phyloP scores from a whole-genome alignment of 257 asterid species.

The Forsythia suspensa region DNA sequence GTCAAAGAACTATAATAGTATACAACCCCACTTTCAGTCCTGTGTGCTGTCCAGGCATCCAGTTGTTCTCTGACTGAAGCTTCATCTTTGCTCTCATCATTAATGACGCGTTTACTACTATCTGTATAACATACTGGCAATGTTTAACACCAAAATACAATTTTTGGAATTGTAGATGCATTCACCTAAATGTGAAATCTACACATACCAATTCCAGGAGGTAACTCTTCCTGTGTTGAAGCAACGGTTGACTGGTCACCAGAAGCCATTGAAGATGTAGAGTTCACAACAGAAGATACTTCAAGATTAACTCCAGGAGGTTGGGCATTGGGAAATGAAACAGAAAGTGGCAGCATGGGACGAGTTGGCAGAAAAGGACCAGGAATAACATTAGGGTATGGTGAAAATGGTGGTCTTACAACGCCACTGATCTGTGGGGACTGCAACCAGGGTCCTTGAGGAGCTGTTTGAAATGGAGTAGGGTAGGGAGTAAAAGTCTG shows the following conservation, averaged over 20 bases:
- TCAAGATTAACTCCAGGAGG: slow-evolving; percentile 79
- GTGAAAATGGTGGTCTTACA: slow-evolving; percentile 71
- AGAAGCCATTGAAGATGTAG: slow-evolving; percentile 35
- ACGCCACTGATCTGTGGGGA: slow-evolving; percentile 62
- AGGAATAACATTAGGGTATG: slow-evolving; percentile 56
- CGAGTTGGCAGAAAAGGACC: slow-evolving; percentile 57
- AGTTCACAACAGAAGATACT: slow-evolving; percentile 49
- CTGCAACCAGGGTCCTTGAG: slow-evolving; percentile 85
- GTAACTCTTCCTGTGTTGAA: slow-evolving; percentile 55
- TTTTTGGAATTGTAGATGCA: slow-evolving; percentile 3
- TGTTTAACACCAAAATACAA: slow-evolving; percentile 19
- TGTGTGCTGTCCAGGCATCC: slow-evolving; percentile 91
- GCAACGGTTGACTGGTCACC: slow-evolving; percentile 36
- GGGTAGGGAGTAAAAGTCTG: slow-evolving; percentile 53
- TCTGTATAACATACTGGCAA: slow-evolving; percentile 39
- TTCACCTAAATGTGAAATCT: slow-evolving; percentile 21
- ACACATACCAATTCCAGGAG: slow-evolving; percentile 71
- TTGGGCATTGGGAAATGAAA: slow-evolving; percentile 57
- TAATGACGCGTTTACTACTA: slow-evolving; percentile 33
- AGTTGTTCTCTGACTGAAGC: slow-evolving; percentile 43
- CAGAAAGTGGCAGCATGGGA: slow-evolving; percentile 45
- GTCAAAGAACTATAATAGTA: slow-evolving; percentile 90
- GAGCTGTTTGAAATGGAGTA: slow-evolving; percentile 48
- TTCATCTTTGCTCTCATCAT: slow-evolving; percentile 44
- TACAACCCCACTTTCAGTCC: slow-evolving; percentile 76